Percentiles rank a stretch among this genome's conserved stretches.
Conservation (phyloP, 805 yeast genomes). For the Komagataella mondaviorum region DNA sequence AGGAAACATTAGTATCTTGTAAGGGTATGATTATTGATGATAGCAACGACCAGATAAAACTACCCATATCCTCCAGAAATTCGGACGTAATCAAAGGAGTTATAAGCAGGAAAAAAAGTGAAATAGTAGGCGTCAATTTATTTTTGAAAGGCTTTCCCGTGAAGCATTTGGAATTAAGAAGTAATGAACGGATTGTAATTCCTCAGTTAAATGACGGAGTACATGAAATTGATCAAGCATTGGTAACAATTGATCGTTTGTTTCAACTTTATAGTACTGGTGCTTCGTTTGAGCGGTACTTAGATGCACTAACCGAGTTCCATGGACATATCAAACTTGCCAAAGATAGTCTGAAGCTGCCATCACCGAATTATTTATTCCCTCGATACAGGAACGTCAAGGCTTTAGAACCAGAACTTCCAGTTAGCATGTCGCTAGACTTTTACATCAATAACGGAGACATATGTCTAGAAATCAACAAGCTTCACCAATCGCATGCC, state of each 20-base stretch:
- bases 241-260: conserved; percentile 25
- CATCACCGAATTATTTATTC: conserved; percentile 41
- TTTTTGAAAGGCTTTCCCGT: conserved; percentile 23
- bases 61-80: conserved; percentile 44
- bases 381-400: conserved; percentile 33
- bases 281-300: neutral
- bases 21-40: conserved; percentile 21
- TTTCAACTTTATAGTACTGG: conserved; percentile 10
- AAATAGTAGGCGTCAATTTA: conserved; percentile 33
- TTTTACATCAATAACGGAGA: conserved; percentile 49
- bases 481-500: conserved; percentile 32
- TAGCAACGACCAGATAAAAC: conserved; percentile 28
- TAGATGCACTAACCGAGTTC: neutral
- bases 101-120: conserved; percentile 39
- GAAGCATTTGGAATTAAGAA: conserved; percentile 24
- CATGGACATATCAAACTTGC: conserved; percentile 14
- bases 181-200: conserved; percentile 20
- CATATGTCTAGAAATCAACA: conserved; percentile 43
- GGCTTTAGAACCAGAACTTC: conserved; percentile 29
- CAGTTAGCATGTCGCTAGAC: conserved; percentile 38
- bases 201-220: conserved; percentile 25
- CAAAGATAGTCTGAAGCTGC: conserved; percentile 28
- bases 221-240: conserved; percentile 26
- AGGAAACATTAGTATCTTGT: conserved; percentile 28
- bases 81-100: conserved; percentile 49